These are phyloP conservation scores for Musa beccarii DNA, from an alignment of 176 grass and related monocot species.

Conservation along the genomic window DNA sequence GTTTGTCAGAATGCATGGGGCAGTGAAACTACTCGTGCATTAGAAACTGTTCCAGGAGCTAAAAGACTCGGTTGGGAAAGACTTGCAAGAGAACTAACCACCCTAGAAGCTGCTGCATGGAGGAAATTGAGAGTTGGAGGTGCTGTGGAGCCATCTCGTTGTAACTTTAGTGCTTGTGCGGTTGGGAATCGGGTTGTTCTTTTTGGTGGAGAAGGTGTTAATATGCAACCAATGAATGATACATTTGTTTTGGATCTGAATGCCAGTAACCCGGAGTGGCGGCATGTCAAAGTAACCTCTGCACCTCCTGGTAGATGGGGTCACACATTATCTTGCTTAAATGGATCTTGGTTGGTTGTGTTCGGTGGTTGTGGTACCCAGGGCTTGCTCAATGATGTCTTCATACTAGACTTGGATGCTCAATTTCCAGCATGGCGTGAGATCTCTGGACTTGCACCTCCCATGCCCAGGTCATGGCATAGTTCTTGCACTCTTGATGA, in stretches of 20 bases:
- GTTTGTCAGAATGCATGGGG: constrained; percentile 24
- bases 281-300: constrained; percentile 14
- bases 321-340: constrained; percentile 15
- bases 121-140: constrained; percentile 16
- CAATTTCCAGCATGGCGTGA: constrained; percentile 19
- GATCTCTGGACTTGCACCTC: constrained; percentile 17
- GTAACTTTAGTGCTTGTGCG: constrained; percentile 21
- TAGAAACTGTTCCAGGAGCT: constrained; percentile 17
- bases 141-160: constrained; percentile 17
- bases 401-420: constrained; percentile 20
- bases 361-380: constrained; percentile 17
- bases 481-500: constrained; percentile 19
- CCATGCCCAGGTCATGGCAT: constrained; percentile 17
- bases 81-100: constrained; percentile 20
- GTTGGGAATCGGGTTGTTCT: constrained; percentile 18
- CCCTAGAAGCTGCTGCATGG: constrained; percentile 17
- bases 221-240: constrained; percentile 23
- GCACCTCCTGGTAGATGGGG: constrained; percentile 20
- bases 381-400: constrained; percentile 22
- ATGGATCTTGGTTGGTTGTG: constrained; percentile 18
- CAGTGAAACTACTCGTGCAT: not conserved
- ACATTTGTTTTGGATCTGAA: constrained; percentile 19
- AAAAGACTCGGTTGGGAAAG: constrained; percentile 16
- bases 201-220: constrained; percentile 19
- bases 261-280: constrained; percentile 19